Evolutionary conservation across 495 filamentous ascomycete genomes (phyloP).

Genomic region (Lophiostoma macrostomum): DNA sequence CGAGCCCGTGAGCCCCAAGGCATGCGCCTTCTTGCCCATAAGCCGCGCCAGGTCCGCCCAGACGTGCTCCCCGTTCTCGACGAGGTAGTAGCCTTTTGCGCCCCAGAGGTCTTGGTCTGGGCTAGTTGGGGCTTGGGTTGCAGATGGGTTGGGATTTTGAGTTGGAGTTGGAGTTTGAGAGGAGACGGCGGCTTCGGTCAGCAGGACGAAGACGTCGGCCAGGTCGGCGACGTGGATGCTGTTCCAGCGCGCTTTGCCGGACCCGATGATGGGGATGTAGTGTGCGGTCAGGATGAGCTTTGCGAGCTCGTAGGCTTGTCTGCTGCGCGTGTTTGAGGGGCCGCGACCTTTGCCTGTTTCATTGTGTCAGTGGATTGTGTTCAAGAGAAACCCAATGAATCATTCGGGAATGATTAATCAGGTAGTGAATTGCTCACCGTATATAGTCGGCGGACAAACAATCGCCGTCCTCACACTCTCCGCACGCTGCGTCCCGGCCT

Average conservation of each 20-base stretch:
- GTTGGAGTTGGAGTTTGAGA: too few relatives aligned
- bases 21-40: conserved; percentile 57
- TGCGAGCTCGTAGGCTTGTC: conserved; percentile 61
- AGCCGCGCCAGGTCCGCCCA: conserved; percentile 65
- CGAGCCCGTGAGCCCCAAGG: conserved; percentile 39
- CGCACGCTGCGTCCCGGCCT: conserved; percentile 40
- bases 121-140: too few relatives aligned
- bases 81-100: conserved; percentile 68
- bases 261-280: conserved; percentile 51
- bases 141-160: too few relatives aligned
- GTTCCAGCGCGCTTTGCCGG: conserved; percentile 67
- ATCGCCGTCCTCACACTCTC: conserved; percentile 59
- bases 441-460: conserved; percentile 74
- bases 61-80: conserved; percentile 63
- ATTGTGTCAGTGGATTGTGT: neutral
- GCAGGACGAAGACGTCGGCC: conserved; percentile 57
- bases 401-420: too few relatives aligned
- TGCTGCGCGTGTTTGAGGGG: conserved; percentile 61
- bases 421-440: conserved; percentile 47
- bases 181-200: conserved; percentile 61
- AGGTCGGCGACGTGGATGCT: conserved; percentile 74
- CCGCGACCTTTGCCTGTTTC: conserved; percentile 62
- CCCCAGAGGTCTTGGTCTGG: conserved; percentile 62
- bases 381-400: too few relatives aligned
- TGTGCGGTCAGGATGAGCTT: conserved; percentile 53